Conservation (phyloP, 23 red algal genomes). For the Gracilaria gracilis region DNA sequence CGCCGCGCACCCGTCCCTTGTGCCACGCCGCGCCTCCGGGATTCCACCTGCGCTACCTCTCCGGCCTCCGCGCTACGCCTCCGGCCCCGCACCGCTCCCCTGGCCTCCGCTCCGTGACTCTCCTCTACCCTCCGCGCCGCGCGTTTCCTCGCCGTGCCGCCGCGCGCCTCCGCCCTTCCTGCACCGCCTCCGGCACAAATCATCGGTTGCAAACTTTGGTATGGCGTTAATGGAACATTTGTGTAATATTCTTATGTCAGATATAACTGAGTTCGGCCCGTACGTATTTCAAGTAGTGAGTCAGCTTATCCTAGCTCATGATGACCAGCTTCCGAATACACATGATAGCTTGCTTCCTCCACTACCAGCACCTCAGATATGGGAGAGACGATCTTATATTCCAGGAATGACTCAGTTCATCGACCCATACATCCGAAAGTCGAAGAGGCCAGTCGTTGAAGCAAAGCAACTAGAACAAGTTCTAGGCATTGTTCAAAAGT, state of each 20-base stretch:
- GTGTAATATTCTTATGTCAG: constrained; percentile 75
- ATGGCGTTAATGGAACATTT: constrained; percentile 75
- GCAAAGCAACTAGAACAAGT: constrained; percentile 73
- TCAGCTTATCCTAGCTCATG: constrained; percentile 75
- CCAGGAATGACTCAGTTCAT: constrained; percentile 92
- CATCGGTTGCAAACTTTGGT: constrained; percentile 66
- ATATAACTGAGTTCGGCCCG: constrained; percentile 93
- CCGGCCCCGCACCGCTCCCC: too few species aligned
- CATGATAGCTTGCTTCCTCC: constrained; percentile 76
- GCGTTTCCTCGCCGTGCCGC: too few species aligned
- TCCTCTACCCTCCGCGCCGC: too few species aligned
- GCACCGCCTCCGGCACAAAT: too few species aligned
- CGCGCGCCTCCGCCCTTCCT: too few species aligned
- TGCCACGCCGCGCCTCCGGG: too few species aligned
- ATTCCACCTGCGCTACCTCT: too few species aligned
- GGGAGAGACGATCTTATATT: constrained; percentile 92
- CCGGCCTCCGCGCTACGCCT: too few species aligned
- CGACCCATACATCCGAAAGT: constrained; percentile 61
- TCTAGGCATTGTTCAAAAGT: constrained; percentile 95
- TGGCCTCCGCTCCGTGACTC: too few species aligned
- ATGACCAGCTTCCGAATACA: constrained; percentile 52
- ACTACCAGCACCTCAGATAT: constrained; percentile 82
- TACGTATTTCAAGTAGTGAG: constrained; percentile 96
- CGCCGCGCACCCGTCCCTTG: too few species aligned
- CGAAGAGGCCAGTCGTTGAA: constrained; percentile 43